phyloP scores from a whole-genome alignment of 176 grass and related monocot genomes.

The Tuctoria greenei region DNA sequence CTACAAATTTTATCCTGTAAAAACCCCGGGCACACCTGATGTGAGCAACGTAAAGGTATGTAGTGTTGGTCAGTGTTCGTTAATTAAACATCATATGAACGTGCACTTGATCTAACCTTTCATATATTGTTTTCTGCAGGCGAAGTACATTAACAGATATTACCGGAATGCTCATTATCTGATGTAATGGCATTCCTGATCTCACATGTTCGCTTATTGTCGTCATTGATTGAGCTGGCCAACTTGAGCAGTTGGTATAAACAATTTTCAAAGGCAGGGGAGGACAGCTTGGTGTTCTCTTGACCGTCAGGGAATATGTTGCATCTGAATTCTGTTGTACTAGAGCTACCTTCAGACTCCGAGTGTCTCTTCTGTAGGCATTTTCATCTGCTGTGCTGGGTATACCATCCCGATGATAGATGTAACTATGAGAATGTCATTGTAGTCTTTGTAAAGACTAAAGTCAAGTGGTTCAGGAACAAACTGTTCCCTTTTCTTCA shows the following conservation, averaged over 20 bases:
- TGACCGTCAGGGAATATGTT: not conserved
- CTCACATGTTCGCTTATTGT: not conserved
- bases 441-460: constrained; percentile 32
- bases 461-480: constrained; percentile 37
- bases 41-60: constrained; percentile 73
- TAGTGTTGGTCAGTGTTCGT: not conserved
- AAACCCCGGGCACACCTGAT: constrained; percentile 68
- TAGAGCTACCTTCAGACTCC: not conserved
- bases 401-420: constrained; percentile 27
- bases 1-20: constrained; percentile 89
- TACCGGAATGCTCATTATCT: constrained; percentile 63
- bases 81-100: not conserved
- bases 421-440: constrained; percentile 20
- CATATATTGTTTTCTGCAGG: constrained; percentile 40
- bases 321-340: constrained; percentile 13
- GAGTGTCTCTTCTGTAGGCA: constrained; percentile 1
- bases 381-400: not conserved
- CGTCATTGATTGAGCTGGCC: constrained; percentile 23
- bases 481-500: constrained; percentile 12
- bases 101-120: not conserved
- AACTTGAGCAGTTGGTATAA: not conserved
- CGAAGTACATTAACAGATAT: constrained; percentile 72
- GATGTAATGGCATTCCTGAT: constrained; percentile 40
- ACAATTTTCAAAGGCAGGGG: constrained; percentile 28
- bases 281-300: constrained; percentile 3